Percentiles rank a stretch among this genome's conserved stretches.
Evolutionary conservation across 2,329 filamentous ascomycete species (phyloP).

Genomic region (Hymenoscyphus occultus): DNA sequence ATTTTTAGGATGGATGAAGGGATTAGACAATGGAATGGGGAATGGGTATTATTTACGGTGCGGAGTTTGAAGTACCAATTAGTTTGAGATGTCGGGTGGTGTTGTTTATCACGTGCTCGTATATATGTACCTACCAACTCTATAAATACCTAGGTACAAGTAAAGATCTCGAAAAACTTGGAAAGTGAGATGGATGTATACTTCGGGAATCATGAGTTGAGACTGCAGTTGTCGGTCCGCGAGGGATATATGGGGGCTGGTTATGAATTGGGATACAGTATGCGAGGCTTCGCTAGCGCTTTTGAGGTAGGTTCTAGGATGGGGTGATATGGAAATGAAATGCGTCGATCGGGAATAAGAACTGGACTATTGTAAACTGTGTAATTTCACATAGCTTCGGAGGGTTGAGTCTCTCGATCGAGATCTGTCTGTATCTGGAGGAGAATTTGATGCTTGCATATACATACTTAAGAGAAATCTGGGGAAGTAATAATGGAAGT

Average conservation of each 20-base stretch:
- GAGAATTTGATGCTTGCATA: neutral
- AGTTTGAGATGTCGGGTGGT: too few species aligned
- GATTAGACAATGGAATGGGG: too few species aligned
- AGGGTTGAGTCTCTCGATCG: neutral
- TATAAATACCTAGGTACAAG: too few species aligned
- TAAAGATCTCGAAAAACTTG: neutral
- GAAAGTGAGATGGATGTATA: neutral
- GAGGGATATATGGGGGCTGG: neutral
- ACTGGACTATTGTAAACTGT: neutral
- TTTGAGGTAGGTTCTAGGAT: neutral
- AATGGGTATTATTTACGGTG: too few species aligned
- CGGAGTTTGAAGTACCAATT: too few species aligned
- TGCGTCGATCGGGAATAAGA: neutral
- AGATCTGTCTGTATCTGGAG: neutral
- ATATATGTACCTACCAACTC: too few species aligned
- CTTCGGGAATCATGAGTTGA: neutral
- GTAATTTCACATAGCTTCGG: neutral
- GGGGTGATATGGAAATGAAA: neutral
- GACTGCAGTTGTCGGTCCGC: neutral
- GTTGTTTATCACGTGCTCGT: too few species aligned
- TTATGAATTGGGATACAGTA: neutral
- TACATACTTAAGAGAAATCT: neutral
- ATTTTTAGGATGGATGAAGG: too few species aligned
- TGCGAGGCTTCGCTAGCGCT: too few species aligned
- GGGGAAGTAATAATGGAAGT: neutral